These are phyloP conservation scores for Monilinia fructigena DNA, from an alignment of 2,329 filamentous ascomycete genomes.

Conservation along the genomic window DNA sequence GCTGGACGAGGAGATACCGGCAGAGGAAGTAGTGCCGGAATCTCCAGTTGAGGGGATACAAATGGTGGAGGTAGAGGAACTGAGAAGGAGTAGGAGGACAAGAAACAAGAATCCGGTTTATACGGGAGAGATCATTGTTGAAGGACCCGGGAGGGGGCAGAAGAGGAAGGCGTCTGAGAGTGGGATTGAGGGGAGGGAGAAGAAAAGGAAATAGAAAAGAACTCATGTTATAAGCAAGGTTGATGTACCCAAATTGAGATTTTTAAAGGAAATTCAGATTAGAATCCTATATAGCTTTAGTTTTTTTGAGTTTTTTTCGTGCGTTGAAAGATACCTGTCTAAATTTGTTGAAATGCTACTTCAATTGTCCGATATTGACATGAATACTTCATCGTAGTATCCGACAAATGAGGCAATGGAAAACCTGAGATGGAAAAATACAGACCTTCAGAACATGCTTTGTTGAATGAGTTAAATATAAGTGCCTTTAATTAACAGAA, in stretches of 20 bases:
- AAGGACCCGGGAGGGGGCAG: not conserved
- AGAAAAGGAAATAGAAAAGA: not conserved
- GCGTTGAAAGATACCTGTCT: no score
- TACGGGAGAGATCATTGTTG: not conserved
- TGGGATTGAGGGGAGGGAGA: not conserved
- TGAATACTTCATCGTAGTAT: no score
- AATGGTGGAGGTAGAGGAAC: not conserved
- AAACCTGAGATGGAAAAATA: no score
- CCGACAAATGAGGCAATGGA: no score
- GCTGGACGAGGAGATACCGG: not conserved
- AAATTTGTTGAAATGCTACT: no score
- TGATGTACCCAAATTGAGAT: no score
- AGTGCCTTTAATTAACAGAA: not conserved
- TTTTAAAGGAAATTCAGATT: no score
- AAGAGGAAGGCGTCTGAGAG: not conserved
- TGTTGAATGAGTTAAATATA: no score
- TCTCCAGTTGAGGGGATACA: not conserved
- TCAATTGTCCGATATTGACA: no score
- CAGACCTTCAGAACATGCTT: no score
- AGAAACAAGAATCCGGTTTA: constrained; percentile 12
- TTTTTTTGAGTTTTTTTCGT: no score
- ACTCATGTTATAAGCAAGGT: not conserved
- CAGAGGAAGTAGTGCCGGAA: not conserved
- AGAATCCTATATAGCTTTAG: no score
- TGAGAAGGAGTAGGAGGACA: constrained; percentile 2